phyloP scores from a whole-genome alignment of 306 rosid genomes.

The Psophocarpus tetragonolobus region DNA sequence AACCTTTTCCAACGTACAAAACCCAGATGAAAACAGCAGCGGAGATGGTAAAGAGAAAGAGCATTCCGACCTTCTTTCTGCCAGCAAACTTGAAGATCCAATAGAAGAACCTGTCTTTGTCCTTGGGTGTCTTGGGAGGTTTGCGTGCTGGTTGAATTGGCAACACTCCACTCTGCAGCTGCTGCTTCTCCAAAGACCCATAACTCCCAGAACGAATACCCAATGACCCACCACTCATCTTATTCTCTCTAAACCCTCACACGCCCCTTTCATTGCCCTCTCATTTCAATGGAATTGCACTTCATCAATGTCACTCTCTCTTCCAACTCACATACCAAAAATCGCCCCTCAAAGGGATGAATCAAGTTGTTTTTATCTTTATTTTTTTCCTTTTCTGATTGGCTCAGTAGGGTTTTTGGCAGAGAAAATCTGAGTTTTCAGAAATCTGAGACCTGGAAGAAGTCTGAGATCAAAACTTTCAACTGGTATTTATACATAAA shows the following conservation, averaged over 20 bases:
- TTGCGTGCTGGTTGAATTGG: slow-evolving; percentile 46
- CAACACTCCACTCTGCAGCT: slow-evolving; percentile 36
- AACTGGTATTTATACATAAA: neutral
- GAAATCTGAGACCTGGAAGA: slow-evolving; percentile 43
- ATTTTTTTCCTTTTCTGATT: slow-evolving; percentile 29
- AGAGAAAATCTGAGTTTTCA: slow-evolving; percentile 45
- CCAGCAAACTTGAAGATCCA: slow-evolving; percentile 84
- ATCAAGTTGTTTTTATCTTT: slow-evolving; percentile 15
- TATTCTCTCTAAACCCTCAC: neutral
- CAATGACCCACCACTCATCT: slow-evolving; percentile 66
- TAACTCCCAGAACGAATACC: slow-evolving; percentile 84
- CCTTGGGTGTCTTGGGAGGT: slow-evolving; percentile 80
- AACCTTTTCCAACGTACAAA: slow-evolving; percentile 80
- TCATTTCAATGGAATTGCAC: slow-evolving; percentile 1
- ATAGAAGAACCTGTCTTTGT: slow-evolving; percentile 68
- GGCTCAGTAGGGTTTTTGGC: slow-evolving; percentile 40
- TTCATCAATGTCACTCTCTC: slow-evolving; percentile 24
- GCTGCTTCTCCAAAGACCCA: slow-evolving; percentile 81
- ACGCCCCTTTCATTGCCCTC: slow-evolving; percentile 48
- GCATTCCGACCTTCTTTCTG: slow-evolving; percentile 82
- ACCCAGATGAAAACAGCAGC: slow-evolving; percentile 79
- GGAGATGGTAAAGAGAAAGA: slow-evolving; percentile 73
- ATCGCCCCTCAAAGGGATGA: too few species aligned
- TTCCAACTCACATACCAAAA: slow-evolving; percentile 49
- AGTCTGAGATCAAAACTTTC: slow-evolving; percentile 50